Evolutionary conservation across 2,329 filamentous ascomycete genomes (phyloP), one percentile per base, ranked within the genome.

Genomic region (Berkeleyomyces rouxiae): DNA sequence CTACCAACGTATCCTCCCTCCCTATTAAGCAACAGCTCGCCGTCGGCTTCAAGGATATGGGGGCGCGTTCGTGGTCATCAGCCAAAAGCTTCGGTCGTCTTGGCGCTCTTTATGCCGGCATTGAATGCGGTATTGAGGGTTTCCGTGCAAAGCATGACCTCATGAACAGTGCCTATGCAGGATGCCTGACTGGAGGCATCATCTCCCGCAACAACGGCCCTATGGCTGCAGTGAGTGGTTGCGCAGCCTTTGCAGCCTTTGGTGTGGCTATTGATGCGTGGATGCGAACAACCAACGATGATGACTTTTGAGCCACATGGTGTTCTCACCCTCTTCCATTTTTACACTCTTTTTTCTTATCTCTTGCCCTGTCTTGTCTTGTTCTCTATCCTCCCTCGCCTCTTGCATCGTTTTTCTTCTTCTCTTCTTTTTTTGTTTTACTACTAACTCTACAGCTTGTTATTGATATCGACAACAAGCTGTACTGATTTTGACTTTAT

Each of bases 41-140:
- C 66, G 76, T 82, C 70, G 93, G 93, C 61, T 90, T 99, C 77
- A 90, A 88, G 73, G 93, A 99, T 74, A 97, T 99, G 91, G 93
- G 93, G 67, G 75, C 80, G 66, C 84, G 89, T 10, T 92, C 89
- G 3, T 88, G 80, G 74, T 86, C 84, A 66, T 89, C 86, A 58
- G 93, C 91, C 62, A 93, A 91, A 77, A 97, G 95, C 78, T 99
- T 99, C 71, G 92, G 89, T 66, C 87, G 91, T 68, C 90, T 99
- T 59, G 93, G 93, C 69, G 87, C 89, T 2, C 81, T 97, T 23
- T 99, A 95, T 77, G 82, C 84, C 13, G 92, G 92, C 47, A 95
- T 93, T 61, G 93, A 99, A 76, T 99, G 93, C 77, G 90, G 88
- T 67, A 90, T 99, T 70, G 93, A 99, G 74, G 91, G 91, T 0